Conservation (phyloP, 139 green algal genomes). For the Coelastrella sp. region DNA sequence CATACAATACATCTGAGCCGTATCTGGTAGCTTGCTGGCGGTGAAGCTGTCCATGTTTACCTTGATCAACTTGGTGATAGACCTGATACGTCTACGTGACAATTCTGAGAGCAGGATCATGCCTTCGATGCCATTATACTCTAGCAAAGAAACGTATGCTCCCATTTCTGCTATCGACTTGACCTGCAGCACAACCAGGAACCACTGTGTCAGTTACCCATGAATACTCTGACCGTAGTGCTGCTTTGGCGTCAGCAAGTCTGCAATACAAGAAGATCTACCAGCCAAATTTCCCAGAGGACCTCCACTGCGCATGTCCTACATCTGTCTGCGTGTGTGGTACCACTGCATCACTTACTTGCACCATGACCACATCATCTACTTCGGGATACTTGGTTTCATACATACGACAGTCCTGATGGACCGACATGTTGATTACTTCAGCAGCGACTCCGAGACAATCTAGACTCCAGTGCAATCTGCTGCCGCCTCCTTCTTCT, state of each 20-base stretch:
- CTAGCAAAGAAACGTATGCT: constrained; percentile 96
- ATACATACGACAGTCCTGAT: constrained; percentile 94
- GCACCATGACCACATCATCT: constrained; percentile 98
- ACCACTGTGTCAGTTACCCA: background rate
- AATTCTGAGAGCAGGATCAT: constrained; percentile 99
- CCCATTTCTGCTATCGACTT: constrained; percentile 98
- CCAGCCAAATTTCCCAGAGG: no score
- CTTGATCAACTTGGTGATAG: constrained; percentile 99
- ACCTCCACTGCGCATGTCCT: no score
- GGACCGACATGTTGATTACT: constrained; percentile 34
- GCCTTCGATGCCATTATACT: constrained; percentile 93
- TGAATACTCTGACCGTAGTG: background rate
- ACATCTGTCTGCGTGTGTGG: constrained; percentile 12
- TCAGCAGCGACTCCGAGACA: background rate
- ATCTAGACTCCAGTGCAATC: background rate
- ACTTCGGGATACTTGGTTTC: constrained; percentile 96
- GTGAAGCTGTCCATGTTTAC: constrained; percentile 5
- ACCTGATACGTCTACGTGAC: constrained; percentile 96
- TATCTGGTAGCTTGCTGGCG: no score
- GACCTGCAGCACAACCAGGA: constrained; percentile 66
- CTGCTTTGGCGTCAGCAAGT: no score
- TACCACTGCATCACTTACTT: constrained; percentile 62
- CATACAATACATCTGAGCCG: background rate
- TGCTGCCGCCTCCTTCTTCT: background rate
- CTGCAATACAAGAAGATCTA: no score